Percentiles rank a stretch among this genome's conserved stretches.
These are phyloP conservation scores for Jacaranda mimosifolia DNA, from an alignment of 257 asterid genomes.

Conservation along the genomic window DNA sequence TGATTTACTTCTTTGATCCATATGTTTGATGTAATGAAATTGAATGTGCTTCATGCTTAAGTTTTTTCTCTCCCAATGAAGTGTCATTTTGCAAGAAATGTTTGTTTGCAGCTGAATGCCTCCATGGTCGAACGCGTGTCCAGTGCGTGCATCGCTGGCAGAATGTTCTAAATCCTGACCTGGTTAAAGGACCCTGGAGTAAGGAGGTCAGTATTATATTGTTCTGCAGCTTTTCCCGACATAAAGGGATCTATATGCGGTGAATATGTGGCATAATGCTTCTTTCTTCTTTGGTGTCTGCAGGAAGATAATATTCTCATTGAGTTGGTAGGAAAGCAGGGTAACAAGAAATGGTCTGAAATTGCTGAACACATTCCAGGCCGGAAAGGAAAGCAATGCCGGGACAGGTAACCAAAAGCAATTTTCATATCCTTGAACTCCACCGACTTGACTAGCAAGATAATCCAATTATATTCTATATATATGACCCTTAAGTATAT, in stretches of 20 bases:
- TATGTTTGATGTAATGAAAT: not conserved
- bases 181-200: slow-evolving; percentile 67
- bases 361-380: slow-evolving; percentile 59
- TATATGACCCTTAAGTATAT: too few relatives aligned
- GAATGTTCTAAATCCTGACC: slow-evolving; percentile 61
- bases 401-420: slow-evolving; percentile 55
- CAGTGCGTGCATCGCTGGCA: slow-evolving; percentile 74
- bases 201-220: slow-evolving; percentile 49
- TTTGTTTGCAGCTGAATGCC: slow-evolving; percentile 48
- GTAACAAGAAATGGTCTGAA: slow-evolving; percentile 53
- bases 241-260: not conserved
- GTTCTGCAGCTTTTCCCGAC: too few relatives aligned
- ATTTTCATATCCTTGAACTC: not conserved
- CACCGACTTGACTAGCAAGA: too few relatives aligned
- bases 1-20: slow-evolving; percentile 7
- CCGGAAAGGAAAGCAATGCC: slow-evolving; percentile 70
- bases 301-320: slow-evolving; percentile 61
- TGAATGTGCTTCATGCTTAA: not conserved
- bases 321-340: slow-evolving; percentile 47
- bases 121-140: slow-evolving; percentile 59
- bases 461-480: too few relatives aligned
- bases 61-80: not conserved
- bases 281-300: slow-evolving; percentile 26
- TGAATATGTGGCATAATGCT: not conserved
- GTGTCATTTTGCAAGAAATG: not conserved